Evolutionary conservation across 169 alveolate species (phyloP).

Genomic region (Babesia gibsoni): DNA sequence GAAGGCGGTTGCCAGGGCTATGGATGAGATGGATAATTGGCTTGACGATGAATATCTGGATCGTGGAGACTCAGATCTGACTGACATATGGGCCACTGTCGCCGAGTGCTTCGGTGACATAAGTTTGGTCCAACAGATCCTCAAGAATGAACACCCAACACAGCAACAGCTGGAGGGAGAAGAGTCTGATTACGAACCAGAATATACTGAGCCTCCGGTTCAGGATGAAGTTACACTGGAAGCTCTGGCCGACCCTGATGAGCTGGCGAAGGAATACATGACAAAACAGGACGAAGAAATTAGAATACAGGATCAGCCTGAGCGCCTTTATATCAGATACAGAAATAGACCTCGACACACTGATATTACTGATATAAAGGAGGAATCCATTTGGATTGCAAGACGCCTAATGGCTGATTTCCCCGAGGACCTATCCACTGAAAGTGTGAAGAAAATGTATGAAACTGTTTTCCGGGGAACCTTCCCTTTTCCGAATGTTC

Average conservation of each 20-base stretch:
- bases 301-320: constrained; percentile 70
- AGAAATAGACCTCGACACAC: constrained; percentile 58
- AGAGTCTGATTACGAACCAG: constrained; percentile 33
- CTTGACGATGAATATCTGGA: constrained; percentile 51
- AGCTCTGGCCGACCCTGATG: constrained; percentile 71
- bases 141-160: constrained; percentile 44
- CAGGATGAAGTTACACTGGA: constrained; percentile 19
- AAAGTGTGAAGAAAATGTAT: constrained; percentile 56
- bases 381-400: constrained; percentile 72
- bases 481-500: constrained; percentile 24
- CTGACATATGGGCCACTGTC: constrained; percentile 53
- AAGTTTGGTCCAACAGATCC: constrained; percentile 47
- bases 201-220: constrained; percentile 1
- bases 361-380: constrained; percentile 29
- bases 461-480: constrained; percentile 62
- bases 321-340: constrained; percentile 62
- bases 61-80: constrained; percentile 36
- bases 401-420: constrained; percentile 61
- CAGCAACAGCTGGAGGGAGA: constrained; percentile 16
- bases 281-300: constrained; percentile 67
- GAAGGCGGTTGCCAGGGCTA: constrained; percentile 1
- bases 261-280: constrained; percentile 64
- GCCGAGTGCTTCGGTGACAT: constrained; percentile 67
- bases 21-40: constrained; percentile 49
- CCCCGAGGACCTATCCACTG: constrained; percentile 65